Evolutionary conservation across 352 stramenopile genomes (phyloP).

Genomic region (Phytophthora ramorum): DNA sequence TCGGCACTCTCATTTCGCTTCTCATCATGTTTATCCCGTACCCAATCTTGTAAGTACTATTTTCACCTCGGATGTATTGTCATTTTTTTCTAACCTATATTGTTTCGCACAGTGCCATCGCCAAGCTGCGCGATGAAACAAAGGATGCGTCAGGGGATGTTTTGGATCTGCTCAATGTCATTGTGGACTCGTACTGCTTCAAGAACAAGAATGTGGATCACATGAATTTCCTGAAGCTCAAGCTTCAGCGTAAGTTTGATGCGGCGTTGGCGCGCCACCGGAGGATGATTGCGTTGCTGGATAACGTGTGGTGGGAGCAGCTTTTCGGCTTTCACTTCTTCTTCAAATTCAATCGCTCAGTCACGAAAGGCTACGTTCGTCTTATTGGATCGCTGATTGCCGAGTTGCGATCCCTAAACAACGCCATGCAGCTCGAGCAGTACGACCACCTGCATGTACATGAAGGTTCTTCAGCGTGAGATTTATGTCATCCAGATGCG

Average conservation of each 20-base stretch:
- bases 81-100: background rate
- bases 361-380: constrained; percentile 71
- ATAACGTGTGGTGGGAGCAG: constrained; percentile 87
- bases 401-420: constrained; percentile 73
- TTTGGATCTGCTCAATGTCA: constrained; percentile 79
- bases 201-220: constrained; percentile 88
- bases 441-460: constrained; percentile 77
- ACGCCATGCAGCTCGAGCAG: constrained; percentile 82
- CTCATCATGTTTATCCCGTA: constrained; percentile 82
- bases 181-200: constrained; percentile 88
- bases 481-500: constrained; percentile 83
- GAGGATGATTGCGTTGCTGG: constrained; percentile 67
- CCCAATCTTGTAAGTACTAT: constrained; percentile 72
- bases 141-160: constrained; percentile 58
- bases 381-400: constrained; percentile 71
- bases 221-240: constrained; percentile 84
- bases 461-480: constrained; percentile 82
- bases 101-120: constrained; percentile 53
- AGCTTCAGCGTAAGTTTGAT: constrained; percentile 80
- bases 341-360: constrained; percentile 77
- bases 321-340: constrained; percentile 68
- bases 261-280: constrained; percentile 48
- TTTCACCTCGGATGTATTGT: background rate
- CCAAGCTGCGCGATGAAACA: constrained; percentile 58
- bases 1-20: constrained; percentile 73